Conservation (phyloP, 495 filamentous ascomycete genomes). For the Aspergillus olivimuriae region DNA sequence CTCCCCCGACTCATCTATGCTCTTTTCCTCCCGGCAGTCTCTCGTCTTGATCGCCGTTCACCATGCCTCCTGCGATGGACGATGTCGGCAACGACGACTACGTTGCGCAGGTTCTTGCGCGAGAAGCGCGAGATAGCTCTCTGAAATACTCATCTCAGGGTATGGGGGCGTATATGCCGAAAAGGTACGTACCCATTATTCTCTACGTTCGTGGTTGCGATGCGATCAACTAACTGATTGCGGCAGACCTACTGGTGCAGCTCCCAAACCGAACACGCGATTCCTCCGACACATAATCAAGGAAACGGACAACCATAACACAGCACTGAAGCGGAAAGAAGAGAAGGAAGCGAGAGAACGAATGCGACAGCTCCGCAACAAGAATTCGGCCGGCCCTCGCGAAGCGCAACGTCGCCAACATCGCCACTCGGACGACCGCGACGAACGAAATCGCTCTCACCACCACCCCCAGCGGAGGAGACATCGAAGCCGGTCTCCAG, state of each 20-base stretch:
- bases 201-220: background rate
- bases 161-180: conserved; percentile 60
- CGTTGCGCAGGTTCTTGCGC: conserved; percentile 64
- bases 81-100: conserved; percentile 60
- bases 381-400: conserved; percentile 27
- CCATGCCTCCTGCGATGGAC: conserved; percentile 20
- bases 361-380: conserved; percentile 43
- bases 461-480: conserved; percentile 25
- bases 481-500: conserved; percentile 23
- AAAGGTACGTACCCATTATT: conserved; percentile 49
- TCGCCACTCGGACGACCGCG: conserved; percentile 9
- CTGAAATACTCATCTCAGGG: conserved; percentile 68
- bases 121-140: conserved; percentile 65
- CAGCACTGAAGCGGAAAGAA: conserved; percentile 77
- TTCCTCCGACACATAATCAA: conserved; percentile 86
- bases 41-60: background rate
- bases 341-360: conserved; percentile 55
- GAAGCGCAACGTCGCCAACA: conserved; percentile 14
- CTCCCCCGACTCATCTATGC: background rate
- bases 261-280: conserved; percentile 84
- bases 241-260: conserved; percentile 49
- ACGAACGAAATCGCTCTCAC: conserved; percentile 17
- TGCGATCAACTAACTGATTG: conserved; percentile 7
- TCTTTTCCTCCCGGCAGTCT: background rate
- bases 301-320: conserved; percentile 85